phyloP scores from a whole-genome alignment of 805 yeast genomes.

The Schwanniomyces sp. region DNA sequence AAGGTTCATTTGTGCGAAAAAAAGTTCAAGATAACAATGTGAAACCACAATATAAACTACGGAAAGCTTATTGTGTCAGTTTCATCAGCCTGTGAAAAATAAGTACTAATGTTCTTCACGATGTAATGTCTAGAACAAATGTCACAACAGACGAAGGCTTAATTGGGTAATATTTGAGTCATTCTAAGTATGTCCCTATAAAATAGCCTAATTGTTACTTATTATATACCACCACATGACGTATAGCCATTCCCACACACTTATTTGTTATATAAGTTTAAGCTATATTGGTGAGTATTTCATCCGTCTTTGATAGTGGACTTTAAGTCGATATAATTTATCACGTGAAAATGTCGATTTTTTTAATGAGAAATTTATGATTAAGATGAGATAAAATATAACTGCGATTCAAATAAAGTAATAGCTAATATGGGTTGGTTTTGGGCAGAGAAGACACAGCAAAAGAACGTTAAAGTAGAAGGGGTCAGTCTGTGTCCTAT shows the following conservation, averaged over 20 bases:
- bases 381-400: neutral
- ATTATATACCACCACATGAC: too few relatives aligned
- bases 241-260: too few relatives aligned
- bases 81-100: neutral
- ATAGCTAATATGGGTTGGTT: conserved; percentile 74
- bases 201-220: too few relatives aligned
- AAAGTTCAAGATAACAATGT: neutral
- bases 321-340: too few relatives aligned
- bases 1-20: neutral
- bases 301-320: neutral
- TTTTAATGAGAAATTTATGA: too few relatives aligned
- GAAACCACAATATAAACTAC: neutral
- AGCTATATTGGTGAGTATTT: too few relatives aligned
- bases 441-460: conserved; percentile 57
- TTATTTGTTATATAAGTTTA: too few relatives aligned
- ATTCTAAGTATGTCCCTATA: too few relatives aligned
- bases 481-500: conserved; percentile 36
- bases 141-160: neutral
- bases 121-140: neutral
- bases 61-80: neutral
- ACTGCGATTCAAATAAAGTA: neutral
- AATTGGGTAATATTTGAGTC: too few relatives aligned
- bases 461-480: neutral
- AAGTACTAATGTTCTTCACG: neutral
- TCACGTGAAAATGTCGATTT: neutral